phyloP scores from a whole-genome alignment of 306 rosid species.

The Ormosia semicastrata region DNA sequence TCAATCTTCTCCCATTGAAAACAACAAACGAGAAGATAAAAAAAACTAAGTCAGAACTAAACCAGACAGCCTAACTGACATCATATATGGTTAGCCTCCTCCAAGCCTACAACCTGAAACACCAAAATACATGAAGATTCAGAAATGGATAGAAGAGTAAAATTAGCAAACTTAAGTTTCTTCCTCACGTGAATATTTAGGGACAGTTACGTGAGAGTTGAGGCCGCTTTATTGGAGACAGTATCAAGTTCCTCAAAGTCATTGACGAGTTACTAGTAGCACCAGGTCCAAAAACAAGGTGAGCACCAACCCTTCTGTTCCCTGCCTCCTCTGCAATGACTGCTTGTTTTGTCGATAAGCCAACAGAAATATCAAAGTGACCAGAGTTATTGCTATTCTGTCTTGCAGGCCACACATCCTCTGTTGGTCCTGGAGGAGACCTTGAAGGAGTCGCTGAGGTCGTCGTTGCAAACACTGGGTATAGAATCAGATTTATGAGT shows the following conservation, averaged over 20 bases:
- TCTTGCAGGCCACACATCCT: constrained; percentile 88
- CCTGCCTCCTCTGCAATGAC: constrained; percentile 58
- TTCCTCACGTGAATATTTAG: constrained; percentile 77
- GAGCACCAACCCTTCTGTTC: constrained; percentile 68
- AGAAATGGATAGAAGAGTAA: background rate
- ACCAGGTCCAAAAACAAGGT: constrained; percentile 58
- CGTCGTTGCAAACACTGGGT: too few relatives aligned
- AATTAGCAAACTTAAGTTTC: background rate
- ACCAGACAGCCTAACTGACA: constrained; percentile 21
- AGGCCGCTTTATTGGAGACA: constrained; percentile 96
- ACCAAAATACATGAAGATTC: constrained; percentile 27
- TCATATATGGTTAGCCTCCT: constrained; percentile 26
- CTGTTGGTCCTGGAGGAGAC: constrained; percentile 99
- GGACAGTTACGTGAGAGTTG: constrained; percentile 86
- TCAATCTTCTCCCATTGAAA: constrained; percentile 3
- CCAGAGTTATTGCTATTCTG: constrained; percentile 88
- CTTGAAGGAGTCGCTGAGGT: too few relatives aligned
- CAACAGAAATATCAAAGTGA: constrained; percentile 73
- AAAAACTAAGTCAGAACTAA: background rate
- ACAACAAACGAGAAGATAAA: background rate
- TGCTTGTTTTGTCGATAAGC: constrained; percentile 76
- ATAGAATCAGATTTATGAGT: too few relatives aligned
- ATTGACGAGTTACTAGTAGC: constrained; percentile 65
- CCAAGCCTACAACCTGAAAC: constrained; percentile 69
- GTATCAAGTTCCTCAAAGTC: constrained; percentile 81